Evolutionary conservation across 441 rosid genomes (phyloP), one percentile per base, ranked within the genome.

Genomic region (Metrosideros polymorpha): DNA sequence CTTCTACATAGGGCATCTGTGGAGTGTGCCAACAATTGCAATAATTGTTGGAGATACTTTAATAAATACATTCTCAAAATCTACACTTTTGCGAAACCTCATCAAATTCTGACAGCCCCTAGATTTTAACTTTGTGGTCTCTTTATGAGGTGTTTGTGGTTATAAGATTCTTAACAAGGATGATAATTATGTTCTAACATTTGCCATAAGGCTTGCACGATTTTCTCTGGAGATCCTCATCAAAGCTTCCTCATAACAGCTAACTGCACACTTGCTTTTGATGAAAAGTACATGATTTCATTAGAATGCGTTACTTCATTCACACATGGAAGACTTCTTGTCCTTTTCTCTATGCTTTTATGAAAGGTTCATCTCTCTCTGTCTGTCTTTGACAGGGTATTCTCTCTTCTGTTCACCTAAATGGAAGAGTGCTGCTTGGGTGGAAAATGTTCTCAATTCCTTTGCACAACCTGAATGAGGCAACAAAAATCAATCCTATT

Each of bases 401-500:
- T 83, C 87, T 97, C 82, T 95, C 97, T 88, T 88, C 94, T 24
- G 96, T 95, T 87, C 95, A 90, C 89, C 89, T 97, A 47, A 94
- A 93, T 85, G 94, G 93, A 51, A 86, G 86, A 54, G 79, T 85
- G 89, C 92, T 95, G 92, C 89, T 87, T 6, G 91, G 94, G 51
- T 97, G 99, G 99, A 96, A 94, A 92, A 96, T 95, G 97, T 85
- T 92, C 88, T 87, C 95, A 54, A 71, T 97, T 90, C 98, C 98
- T 85, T 88, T 97, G 39, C 92, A 92, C 85, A 93, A 92, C 90
- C 91, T 93, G 88, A 95, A 94, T 85, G 94, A 93, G 87, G 86
- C 50, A 75, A 93, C 92, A 6, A 87, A 89, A 88, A 84, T 88
- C 87, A 90, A 91, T 88, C 87, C 92, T 61, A 27, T 93, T 85